Evolutionary conservation across 805 yeast species (phyloP).

Genomic region (Wickerhamomyces silvicola): DNA sequence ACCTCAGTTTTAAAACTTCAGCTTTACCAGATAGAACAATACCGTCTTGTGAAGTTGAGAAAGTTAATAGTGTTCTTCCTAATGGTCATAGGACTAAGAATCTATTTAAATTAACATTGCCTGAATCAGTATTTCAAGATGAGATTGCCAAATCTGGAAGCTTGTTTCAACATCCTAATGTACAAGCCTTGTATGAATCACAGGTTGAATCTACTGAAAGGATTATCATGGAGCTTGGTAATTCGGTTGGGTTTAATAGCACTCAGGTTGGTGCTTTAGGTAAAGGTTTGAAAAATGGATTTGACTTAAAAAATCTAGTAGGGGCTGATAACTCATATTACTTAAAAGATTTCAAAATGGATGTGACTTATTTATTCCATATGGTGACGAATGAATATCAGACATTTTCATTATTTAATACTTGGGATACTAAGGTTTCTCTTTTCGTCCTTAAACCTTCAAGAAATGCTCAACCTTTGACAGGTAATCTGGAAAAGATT

Average conservation of each 20-base stretch:
- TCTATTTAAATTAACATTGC: conserved; percentile 60
- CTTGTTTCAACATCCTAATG: conserved; percentile 51
- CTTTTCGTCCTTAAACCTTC: conserved; percentile 66
- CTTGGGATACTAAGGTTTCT: conserved; percentile 47
- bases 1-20: conserved; percentile 54
- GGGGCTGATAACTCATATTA: conserved; percentile 45
- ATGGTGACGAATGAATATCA: conserved; percentile 69
- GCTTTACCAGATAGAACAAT: conserved; percentile 35
- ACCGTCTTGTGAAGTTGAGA: conserved; percentile 49
- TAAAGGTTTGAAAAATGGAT: conserved; percentile 79
- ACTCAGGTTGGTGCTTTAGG: conserved; percentile 78
- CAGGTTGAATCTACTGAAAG: conserved; percentile 62
- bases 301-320: conserved; percentile 52
- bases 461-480: conserved; percentile 56
- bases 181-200: conserved; percentile 72
- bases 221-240: conserved; percentile 74
- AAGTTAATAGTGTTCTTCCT: conserved; percentile 59
- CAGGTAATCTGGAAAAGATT: conserved; percentile 44
- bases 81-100: conserved; percentile 49
- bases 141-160: conserved; percentile 56
- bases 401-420: conserved; percentile 58
- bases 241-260: conserved; percentile 62
- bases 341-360: conserved; percentile 47
- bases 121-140: conserved; percentile 52
- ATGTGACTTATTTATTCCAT: conserved; percentile 61